These are phyloP conservation scores for Phanerodontia chrysosporium DNA, from an alignment of 768 basidiomycete genomes.

Conservation along the genomic window DNA sequence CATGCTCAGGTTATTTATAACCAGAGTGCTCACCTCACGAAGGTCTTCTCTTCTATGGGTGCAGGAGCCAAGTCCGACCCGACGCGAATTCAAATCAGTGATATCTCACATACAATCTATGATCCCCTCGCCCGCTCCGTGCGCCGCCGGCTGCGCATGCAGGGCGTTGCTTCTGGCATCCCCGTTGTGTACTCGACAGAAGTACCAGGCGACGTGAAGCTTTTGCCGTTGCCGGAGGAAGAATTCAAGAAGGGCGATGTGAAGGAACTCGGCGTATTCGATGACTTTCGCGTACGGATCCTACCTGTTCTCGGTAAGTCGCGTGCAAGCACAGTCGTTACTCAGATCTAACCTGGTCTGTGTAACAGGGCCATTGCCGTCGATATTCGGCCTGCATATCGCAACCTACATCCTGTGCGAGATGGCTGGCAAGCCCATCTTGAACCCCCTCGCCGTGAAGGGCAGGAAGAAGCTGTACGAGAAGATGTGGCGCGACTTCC, in stretches of 20 bases:
- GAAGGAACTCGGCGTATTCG: conserved; percentile 84
- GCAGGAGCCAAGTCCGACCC: conserved; percentile 94
- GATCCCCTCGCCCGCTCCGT: conserved; percentile 94
- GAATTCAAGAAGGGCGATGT: conserved; percentile 89
- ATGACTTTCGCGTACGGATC: conserved; percentile 92
- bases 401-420: conserved; percentile 87
- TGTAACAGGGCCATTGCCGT: conserved; percentile 66
- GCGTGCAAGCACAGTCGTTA: not conserved
- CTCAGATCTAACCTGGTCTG: not conserved
- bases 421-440: conserved; percentile 78
- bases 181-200: conserved; percentile 96
- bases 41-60: conserved; percentile 98
- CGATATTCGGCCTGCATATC: conserved; percentile 87
- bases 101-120: conserved; percentile 89
- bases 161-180: conserved; percentile 61
- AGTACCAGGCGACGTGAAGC: conserved; percentile 80
- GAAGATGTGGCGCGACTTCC: conserved; percentile 71
- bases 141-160: conserved; percentile 64
- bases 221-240: conserved; percentile 87
- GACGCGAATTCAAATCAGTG: conserved; percentile 90
- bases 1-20: not conserved
- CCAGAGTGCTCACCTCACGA: not conserved
- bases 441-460: conserved; percentile 82
- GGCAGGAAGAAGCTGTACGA: conserved; percentile 82
- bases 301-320: conserved; percentile 79